phyloP scores from a whole-genome alignment of 805 yeast species.

The Kuraishia molischiana region DNA sequence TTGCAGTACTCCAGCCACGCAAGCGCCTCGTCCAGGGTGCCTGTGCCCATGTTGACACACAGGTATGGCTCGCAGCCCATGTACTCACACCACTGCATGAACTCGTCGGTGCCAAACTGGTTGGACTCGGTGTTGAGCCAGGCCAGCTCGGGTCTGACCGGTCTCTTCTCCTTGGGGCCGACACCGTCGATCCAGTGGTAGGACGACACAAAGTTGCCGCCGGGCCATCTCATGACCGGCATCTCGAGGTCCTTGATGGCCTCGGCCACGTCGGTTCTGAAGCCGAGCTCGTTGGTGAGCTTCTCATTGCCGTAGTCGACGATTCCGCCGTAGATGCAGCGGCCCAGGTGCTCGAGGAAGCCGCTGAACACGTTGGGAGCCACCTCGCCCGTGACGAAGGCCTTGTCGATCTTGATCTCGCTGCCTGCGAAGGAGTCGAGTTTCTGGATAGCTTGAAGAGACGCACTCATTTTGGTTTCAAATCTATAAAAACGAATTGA shows the following conservation, averaged over 20 bases:
- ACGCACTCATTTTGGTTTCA: slow-evolving; percentile 14
- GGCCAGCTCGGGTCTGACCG: slow-evolving; percentile 23
- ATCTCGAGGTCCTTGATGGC: slow-evolving; percentile 20
- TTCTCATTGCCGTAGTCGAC: slow-evolving; percentile 16
- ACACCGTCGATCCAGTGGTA: slow-evolving; percentile 25
- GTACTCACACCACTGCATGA: slow-evolving; percentile 22
- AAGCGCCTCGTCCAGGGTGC: slow-evolving; percentile 24
- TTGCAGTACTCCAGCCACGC: slow-evolving; percentile 26
- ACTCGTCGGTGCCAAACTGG: slow-evolving; percentile 24
- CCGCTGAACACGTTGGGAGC: slow-evolving; percentile 22
- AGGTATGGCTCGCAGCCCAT: slow-evolving; percentile 22
- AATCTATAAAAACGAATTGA: too few species aligned
- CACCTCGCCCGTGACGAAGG: slow-evolving; percentile 14
- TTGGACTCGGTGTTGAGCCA: slow-evolving; percentile 23
- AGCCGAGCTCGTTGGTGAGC: slow-evolving; percentile 15
- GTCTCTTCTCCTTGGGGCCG: slow-evolving; percentile 20
- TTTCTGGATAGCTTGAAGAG: slow-evolving; percentile 11
- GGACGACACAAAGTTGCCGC: slow-evolving; percentile 24
- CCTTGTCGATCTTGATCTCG: slow-evolving; percentile 19
- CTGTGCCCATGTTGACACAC: slow-evolving; percentile 26
- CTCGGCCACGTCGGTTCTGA: slow-evolving; percentile 18
- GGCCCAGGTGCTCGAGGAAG: slow-evolving; percentile 24
- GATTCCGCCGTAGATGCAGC: slow-evolving; percentile 27
- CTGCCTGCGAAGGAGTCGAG: slow-evolving; percentile 6
- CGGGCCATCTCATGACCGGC: slow-evolving; percentile 26